Evolutionary conservation across 2,329 filamentous ascomycete species (phyloP), one percentile per base, ranked within the genome.

Genomic region (Penicillium sp.): DNA sequence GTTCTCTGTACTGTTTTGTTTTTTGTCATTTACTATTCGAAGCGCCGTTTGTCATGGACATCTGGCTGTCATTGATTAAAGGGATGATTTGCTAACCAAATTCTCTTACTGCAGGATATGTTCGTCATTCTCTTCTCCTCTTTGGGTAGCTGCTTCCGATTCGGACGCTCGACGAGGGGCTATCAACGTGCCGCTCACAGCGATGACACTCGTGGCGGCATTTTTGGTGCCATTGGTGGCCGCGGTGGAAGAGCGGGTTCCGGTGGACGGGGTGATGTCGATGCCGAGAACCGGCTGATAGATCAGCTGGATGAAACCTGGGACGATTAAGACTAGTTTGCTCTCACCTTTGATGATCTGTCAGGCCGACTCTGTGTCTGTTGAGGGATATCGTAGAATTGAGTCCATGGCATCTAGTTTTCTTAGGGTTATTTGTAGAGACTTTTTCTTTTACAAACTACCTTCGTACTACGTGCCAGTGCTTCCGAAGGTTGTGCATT

Each of bases 251-350:
- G 53, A 40, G 42, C 42, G 10, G 54, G 55, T 13, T 51, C 59
- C 2, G 46, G 57, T 16, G 54, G 54, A 2, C 61, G 63, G 2
- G 44, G 52, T 23, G 76, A 78, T 45, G 75, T 83, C 6, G 93
- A 97, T 55, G 92, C 92, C 51, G 94, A 97, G 76, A 97, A 97
- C 73, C 81, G 92, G 59, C 77, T 97, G 65, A 97, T 99, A 71
- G 93, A 97, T 72, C 91, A 97, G 74, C 80, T 97, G 55, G 94
- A 97, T 67, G 93, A 97, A 73, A 92, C 97, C 71, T 97, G 93
- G 93, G 92, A 97, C 65, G 92, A 96, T 62, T 78, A 54, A 62
- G 18, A 23, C 19, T 50, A 5, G 8, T 31, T 28, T 24, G 10
- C 40, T 42, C 21, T 34, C 33, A 11, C 9, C 36, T 36, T 13